Conservation (phyloP, 2,329 filamentous ascomycete genomes). For the Sporothrix variecibatus region DNA sequence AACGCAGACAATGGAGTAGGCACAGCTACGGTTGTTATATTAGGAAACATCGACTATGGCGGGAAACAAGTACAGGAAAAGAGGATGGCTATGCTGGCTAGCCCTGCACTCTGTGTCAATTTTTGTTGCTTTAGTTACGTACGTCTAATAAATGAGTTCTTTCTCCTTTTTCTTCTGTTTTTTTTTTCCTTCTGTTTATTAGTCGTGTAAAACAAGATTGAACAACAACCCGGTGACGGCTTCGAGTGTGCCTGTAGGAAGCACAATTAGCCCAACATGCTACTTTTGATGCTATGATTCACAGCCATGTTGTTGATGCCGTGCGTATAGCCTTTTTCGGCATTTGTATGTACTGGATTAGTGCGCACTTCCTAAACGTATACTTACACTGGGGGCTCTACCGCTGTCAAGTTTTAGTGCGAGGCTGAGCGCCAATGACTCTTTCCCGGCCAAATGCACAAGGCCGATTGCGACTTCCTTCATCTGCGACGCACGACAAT, state of each 20-base stretch:
- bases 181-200: no score
- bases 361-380: background rate
- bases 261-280: background rate
- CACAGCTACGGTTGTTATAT: background rate
- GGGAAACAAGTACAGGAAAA: background rate
- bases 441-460: background rate
- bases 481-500: background rate
- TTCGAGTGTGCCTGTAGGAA: background rate
- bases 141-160: no score
- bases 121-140: background rate
- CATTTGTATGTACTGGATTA: background rate
- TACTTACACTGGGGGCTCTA: background rate
- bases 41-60: background rate
- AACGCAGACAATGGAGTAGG: background rate
- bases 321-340: background rate
- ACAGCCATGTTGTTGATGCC: background rate
- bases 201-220: background rate
- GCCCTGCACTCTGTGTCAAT: background rate
- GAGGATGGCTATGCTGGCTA: background rate
- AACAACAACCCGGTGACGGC: background rate
- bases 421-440: background rate
- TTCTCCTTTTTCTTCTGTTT: no score
- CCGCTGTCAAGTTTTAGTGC: background rate
- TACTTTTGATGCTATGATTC: background rate
- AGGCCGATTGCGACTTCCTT: background rate